A percentile compares a stretch with the other conserved stretches of the same genome.
Conservation (phyloP, 2,329 filamentous ascomycete genomes). For the Fusarium staphyleae region DNA sequence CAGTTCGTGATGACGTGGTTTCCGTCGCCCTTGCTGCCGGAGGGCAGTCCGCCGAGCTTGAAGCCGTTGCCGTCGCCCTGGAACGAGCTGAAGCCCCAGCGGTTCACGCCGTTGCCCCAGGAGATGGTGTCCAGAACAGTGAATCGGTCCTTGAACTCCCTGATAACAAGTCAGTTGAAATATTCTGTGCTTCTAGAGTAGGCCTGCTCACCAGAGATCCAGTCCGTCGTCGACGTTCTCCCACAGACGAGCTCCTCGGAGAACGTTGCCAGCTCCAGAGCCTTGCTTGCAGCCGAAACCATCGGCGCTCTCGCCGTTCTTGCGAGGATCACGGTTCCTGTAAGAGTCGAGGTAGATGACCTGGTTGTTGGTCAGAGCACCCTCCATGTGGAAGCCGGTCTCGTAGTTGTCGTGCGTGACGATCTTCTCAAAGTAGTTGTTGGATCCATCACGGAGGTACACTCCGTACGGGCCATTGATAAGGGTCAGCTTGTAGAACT, state of each 20-base stretch:
- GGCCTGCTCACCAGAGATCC: constrained; percentile 17
- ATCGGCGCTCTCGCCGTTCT: constrained; percentile 58
- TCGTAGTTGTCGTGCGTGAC: constrained; percentile 49
- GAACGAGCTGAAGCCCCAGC: constrained; percentile 52
- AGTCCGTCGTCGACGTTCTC: constrained; percentile 57
- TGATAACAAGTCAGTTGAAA: too few relatives aligned
- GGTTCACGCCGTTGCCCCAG: constrained; percentile 55
- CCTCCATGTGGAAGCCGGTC: constrained; percentile 47
- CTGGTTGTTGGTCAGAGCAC: constrained; percentile 44
- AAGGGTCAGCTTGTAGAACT: constrained; percentile 47
- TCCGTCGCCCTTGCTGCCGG: constrained; percentile 43
- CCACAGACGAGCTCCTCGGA: constrained; percentile 54
- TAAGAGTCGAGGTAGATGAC: constrained; percentile 52
- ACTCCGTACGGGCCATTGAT: constrained; percentile 48
- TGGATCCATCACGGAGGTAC: constrained; percentile 44
- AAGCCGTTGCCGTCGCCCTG: constrained; percentile 55
- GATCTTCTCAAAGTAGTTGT: constrained; percentile 47
- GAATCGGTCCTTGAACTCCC: constrained; percentile 48
- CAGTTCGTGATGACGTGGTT: constrained; percentile 53
- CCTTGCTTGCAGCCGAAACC: constrained; percentile 57
- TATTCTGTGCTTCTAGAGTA: too few relatives aligned
- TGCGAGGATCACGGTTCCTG: constrained; percentile 53
- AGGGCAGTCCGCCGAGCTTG: constrained; percentile 49
- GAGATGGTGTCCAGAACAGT: constrained; percentile 52
- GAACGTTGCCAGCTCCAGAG: constrained; percentile 52